Evolutionary conservation across 805 yeast species (phyloP), one percentile per base, ranked within the genome.

Genomic region (Saccharomyces paradoxus): DNA sequence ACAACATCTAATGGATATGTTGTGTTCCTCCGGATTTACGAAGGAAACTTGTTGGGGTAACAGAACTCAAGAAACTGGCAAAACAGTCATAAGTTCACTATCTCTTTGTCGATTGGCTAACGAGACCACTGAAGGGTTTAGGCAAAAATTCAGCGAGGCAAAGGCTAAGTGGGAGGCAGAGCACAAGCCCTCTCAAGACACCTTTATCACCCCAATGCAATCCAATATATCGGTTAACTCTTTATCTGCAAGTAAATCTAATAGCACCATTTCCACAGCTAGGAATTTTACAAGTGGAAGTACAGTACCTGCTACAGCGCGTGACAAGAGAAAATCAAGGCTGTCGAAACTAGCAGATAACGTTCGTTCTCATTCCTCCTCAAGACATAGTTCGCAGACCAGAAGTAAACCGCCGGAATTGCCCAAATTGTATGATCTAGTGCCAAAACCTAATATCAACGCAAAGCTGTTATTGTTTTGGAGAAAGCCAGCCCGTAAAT

Each of bases 401-500:
- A 67, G 70, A 65, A 58, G 60, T 77, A 26, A 71, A 70, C 56
- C 72, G 60, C 50, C 50, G 14, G 64, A 58, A 41, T 44, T 55
- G 48, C 70, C 70, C 28, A 60, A 59, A 49, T 61, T 66, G 17
- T 69, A 68, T 53, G 72, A 69, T 30, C 59, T 66, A 50, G 70
- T 66, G 26, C 67, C 69, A n/a, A 66, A 63, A 41, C 71, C 72
- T 26, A 67, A 69, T 48, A 61, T 74, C 63, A 59, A 81, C 76
- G 66, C 70, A 61, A 94, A 94, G 69, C 77, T 94, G 51, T 75
- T 94, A 41, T 73, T 94, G 52, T 94, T 94, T 67, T 94, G 99
- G 98, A 80, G 96, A 58, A 94, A 94, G 67, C 99, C 99, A 0
- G 99, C 99, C 1, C 80, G 98, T 66, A 94, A 94, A 68, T 94